Evolutionary conservation across 179 eudicot genomes (phyloP), one percentile per base, ranked within the genome.

Genomic region (Beta macrorhiza): DNA sequence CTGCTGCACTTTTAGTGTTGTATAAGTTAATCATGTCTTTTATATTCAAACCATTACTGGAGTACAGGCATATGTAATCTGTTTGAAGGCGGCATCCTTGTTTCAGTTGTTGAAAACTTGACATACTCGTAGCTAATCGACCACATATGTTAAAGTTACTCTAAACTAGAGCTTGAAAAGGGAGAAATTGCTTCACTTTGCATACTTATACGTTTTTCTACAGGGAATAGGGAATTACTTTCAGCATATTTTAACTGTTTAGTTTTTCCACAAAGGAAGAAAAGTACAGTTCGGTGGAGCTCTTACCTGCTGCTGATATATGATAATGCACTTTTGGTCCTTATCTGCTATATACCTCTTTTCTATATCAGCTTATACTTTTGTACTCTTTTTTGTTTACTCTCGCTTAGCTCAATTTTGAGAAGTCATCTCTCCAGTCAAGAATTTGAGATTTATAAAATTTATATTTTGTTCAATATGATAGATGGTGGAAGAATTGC

Each of bases 311-410:
- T 17, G 65, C 52, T 75, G 16, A 75, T 58, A 2, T 75, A 45
- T 10, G 51, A 16, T 16, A 7, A 57, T 15, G 19, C 1, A 6
- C 63, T 25, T 49, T 20, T 22, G 13, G 47, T 20, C 77, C 16
- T 74, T 55, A 55, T 11, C n/a, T 22, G 12, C 77, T 74, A 74
- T 74, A 62, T 25, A 14, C 74, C 10, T 52, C 62, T 73, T 13
- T 74, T 8, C 45, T 20, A 22, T 65, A 20, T n/a, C 20, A 37
- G 4, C 20, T 69, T 45, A 71, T 9, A 19, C 10, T 73, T 9
- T 25, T 52, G 10, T 20, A 53, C 47, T 25, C 45, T 11, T 53
- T 22, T 25, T 22, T 52, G 77, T 74, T 63, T 20, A 47, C 37
- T 71, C 16, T 17, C 16, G 5, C 49, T 71, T 6, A 68, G 72